Percentiles rank a stretch among this genome's conserved stretches.
Conservation (phyloP, 805 yeast species). For the Saccharomyces jurei region DNA sequence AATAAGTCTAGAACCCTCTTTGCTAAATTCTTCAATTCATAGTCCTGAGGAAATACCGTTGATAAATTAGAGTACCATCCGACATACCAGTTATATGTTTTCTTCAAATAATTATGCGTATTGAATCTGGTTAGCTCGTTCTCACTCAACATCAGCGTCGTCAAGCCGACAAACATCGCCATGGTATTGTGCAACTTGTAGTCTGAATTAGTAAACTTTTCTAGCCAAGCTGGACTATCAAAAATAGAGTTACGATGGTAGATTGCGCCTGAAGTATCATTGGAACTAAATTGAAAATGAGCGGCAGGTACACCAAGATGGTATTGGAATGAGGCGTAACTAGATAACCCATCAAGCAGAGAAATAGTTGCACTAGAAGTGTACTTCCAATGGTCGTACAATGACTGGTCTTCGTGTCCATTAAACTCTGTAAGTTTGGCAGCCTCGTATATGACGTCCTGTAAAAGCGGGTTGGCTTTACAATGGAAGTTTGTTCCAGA, state of each 20-base stretch:
- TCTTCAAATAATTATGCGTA: constrained; percentile 40
- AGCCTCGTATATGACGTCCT: constrained; percentile 37
- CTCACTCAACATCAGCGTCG: constrained; percentile 47
- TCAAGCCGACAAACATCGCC: constrained; percentile 52
- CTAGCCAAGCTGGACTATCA: constrained; percentile 53
- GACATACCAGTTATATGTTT: constrained; percentile 34
- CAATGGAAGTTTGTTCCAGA: constrained; percentile 43
- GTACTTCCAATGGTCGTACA: constrained; percentile 42
- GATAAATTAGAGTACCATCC: constrained; percentile 17
- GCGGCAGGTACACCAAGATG: constrained; percentile 62
- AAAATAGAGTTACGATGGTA: constrained; percentile 50
- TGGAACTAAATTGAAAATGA: constrained; percentile 37
- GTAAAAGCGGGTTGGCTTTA: constrained; percentile 50
- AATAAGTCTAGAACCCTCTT: constrained; percentile 6
- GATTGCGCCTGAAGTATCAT: constrained; percentile 39
- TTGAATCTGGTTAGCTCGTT: constrained; percentile 46
- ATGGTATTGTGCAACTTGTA: constrained; percentile 46
- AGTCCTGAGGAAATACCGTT: constrained; percentile 16
- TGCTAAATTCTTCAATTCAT: constrained; percentile 8
- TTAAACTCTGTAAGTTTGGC: constrained; percentile 41
- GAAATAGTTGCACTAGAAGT: constrained; percentile 33
- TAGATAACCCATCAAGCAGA: constrained; percentile 44
- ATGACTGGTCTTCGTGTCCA: constrained; percentile 31
- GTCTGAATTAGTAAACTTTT: constrained; percentile 43
- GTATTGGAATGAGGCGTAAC: constrained; percentile 53